Conservation (phyloP, 2,329 filamentous ascomycete genomes). For the Cladosporium colombiae region DNA sequence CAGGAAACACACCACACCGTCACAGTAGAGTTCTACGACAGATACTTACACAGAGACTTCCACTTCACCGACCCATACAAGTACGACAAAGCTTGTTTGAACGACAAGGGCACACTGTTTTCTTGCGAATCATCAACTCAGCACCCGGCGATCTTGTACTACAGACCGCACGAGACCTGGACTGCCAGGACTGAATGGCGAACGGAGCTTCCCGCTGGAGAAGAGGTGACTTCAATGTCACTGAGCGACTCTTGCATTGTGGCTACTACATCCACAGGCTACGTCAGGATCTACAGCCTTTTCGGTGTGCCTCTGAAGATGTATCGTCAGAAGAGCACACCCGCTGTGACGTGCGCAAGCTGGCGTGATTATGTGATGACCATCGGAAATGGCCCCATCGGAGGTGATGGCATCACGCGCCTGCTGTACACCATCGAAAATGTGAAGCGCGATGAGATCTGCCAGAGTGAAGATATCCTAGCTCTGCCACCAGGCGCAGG, state of each 20-base stretch:
- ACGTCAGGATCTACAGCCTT: constrained; percentile 88
- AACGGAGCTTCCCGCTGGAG: constrained; percentile 81
- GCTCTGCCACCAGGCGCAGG: constrained; percentile 74
- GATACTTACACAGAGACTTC: constrained; percentile 87
- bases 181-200: constrained; percentile 88
- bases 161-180: constrained; percentile 96
- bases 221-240: constrained; percentile 83
- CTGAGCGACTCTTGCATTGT: constrained; percentile 89
- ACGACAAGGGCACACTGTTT: constrained; percentile 82
- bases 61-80: constrained; percentile 96
- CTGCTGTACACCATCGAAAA: constrained; percentile 93
- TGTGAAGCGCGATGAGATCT: constrained; percentile 88
- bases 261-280: constrained; percentile 81
- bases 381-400: constrained; percentile 86
- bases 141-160: constrained; percentile 83
- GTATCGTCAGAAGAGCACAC: constrained; percentile 86
- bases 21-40: constrained; percentile 96
- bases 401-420: constrained; percentile 72
- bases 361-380: constrained; percentile 97
- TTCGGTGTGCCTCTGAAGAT: constrained; percentile 88
- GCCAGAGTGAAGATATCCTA: constrained; percentile 89
- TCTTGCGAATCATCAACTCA: constrained; percentile 69
- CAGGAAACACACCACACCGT: constrained; percentile 88
- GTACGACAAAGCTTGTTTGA: constrained; percentile 92
- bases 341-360: constrained; percentile 88